Evolutionary conservation across 2,329 filamentous ascomycete species (phyloP).

Genomic region (Colletotrichum spaethianum): DNA sequence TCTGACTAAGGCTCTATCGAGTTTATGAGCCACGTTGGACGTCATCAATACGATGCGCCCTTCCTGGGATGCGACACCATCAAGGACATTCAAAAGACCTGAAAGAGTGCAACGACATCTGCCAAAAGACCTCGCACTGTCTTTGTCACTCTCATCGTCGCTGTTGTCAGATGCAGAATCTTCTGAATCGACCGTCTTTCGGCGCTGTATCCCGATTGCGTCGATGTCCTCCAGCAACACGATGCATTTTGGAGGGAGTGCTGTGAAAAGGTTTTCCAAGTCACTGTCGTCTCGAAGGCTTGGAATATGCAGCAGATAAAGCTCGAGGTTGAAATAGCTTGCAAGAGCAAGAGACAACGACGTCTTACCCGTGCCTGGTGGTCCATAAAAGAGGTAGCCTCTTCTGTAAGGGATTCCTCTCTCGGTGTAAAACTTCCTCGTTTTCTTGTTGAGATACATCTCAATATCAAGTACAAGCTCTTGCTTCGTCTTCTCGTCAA

Average conservation of each 20-base stretch:
- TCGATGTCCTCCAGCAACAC: conserved; percentile 49
- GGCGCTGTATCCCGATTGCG: conserved; percentile 43
- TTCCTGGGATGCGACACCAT: conserved; percentile 77
- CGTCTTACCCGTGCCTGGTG: conserved; percentile 82
- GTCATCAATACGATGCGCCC: conserved; percentile 80
- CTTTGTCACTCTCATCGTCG: conserved; percentile 40
- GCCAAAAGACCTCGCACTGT: neutral
- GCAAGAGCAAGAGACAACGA: conserved; percentile 83
- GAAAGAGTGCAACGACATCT: conserved; percentile 63
- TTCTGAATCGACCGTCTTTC: conserved; percentile 38
- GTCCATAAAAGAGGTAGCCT: conserved; percentile 80
- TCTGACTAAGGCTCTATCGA: conserved; percentile 73
- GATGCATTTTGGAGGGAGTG: conserved; percentile 43
- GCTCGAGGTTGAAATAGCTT: conserved; percentile 79
- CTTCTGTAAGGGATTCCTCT: conserved; percentile 82
- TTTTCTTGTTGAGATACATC: conserved; percentile 73
- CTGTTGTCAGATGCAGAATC: conserved; percentile 46
- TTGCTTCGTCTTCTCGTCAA: conserved; percentile 64
- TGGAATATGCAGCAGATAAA: conserved; percentile 80
- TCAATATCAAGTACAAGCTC: conserved; percentile 78
- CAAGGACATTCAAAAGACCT: conserved; percentile 77
- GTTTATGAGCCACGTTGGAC: conserved; percentile 74
- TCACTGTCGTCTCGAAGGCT: conserved; percentile 47
- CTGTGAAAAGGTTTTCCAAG: conserved; percentile 51
- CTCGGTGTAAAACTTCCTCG: conserved; percentile 77